Base-by-base conservation (phyloP, 2,329 filamentous ascomycete species). In the Chlorencoelia australis region DNA sequence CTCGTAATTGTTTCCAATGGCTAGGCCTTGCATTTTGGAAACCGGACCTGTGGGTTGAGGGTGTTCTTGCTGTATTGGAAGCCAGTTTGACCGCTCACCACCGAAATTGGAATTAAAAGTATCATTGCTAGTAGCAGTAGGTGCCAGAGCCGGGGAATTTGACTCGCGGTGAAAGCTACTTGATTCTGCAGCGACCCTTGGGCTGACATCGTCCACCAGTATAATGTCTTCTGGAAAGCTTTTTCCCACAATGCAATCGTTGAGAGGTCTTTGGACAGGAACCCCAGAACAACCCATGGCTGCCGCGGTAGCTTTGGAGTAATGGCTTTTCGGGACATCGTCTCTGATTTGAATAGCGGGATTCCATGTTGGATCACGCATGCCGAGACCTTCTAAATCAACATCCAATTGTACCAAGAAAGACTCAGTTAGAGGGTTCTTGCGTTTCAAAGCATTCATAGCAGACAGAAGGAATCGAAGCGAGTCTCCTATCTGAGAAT, bases 341-440 rank as follows among this genome's bases (percentile, higher is more conserved):
- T n/a, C n/a, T n/a, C n/a, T n/a, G n/a, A n/a, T n/a, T n/a, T n/a
- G n/a, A n/a, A n/a, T n/a, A n/a, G n/a, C n/a, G n/a, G n/a, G n/a
- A n/a, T n/a, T n/a, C n/a, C n/a, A n/a, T n/a, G n/a, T n/a, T n/a
- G n/a, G n/a, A n/a, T 47, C n/a, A 15, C 70, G 68, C 43, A 76
- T 59, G 9, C 77, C 75, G 17, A 85, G 67, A 8, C 75, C 78
- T 56, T 93, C 84, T 4, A 96, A 69, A 53, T 98, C 91, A 11
- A 95, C 81, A 48, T 96, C 87, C 4, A 96, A 67, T 57, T 96
- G 91, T 3, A 91, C 84, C 22, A 96, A 65, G 62, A 96, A 96
- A 0, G 89, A 95, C 55, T 95, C 88, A 0, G 89, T 94, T 33
- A 98, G 67, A 0, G 88, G 88, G 47, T 94, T 95, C 50, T 83